phyloP scores from a whole-genome alignment of 1,284 basidiomycete species.

The Rhodotorula sp. region DNA sequence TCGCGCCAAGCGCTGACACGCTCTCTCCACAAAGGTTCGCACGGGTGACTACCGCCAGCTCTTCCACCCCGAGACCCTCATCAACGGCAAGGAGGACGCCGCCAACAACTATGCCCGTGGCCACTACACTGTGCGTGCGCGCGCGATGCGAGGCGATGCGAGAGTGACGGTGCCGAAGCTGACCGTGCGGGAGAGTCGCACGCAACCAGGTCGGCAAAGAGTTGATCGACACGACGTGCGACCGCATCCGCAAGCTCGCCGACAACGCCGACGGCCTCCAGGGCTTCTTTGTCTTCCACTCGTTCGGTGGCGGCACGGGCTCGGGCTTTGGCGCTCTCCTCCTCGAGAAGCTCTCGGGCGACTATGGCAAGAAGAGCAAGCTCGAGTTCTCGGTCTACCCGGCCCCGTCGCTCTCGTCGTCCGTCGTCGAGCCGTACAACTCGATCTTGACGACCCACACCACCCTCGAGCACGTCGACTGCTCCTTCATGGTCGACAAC shows the following conservation, averaged over 20 bases:
- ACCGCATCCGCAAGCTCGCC: slow-evolving; percentile 90
- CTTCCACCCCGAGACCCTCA: slow-evolving; percentile 98
- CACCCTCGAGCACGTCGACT: slow-evolving; percentile 98
- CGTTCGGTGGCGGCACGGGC: slow-evolving; percentile 92
- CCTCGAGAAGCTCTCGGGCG: slow-evolving; percentile 89
- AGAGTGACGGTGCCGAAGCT: too few relatives aligned
- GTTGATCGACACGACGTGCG: slow-evolving; percentile 74
- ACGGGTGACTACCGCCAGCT: slow-evolving; percentile 89
- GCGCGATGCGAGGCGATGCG: slow-evolving; percentile 28
- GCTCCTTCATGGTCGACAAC: slow-evolving; percentile 99
- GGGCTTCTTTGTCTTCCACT: slow-evolving; percentile 99
- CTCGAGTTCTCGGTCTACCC: slow-evolving; percentile 85
- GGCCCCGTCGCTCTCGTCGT: slow-evolving; percentile 64
- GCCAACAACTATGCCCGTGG: slow-evolving; percentile 99
- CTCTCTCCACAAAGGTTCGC: slow-evolving; percentile 63
- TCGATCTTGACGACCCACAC: slow-evolving; percentile 98
- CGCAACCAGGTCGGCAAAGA: slow-evolving; percentile 51
- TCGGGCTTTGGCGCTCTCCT: slow-evolving; percentile 98
- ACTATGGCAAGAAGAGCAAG: slow-evolving; percentile 99
- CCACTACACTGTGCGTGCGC: slow-evolving; percentile 82
- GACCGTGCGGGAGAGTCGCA: too few relatives aligned
- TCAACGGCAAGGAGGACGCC: slow-evolving; percentile 98
- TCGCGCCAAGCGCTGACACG: too few relatives aligned
- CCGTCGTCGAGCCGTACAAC: slow-evolving; percentile 99
- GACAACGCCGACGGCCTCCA: slow-evolving; percentile 92